A percentile compares a stretch with the other conserved stretches of the same genome.
These are phyloP conservation scores for Pythium myriotylum DNA, from an alignment of 352 stramenopile genomes.

Conservation along the genomic window DNA sequence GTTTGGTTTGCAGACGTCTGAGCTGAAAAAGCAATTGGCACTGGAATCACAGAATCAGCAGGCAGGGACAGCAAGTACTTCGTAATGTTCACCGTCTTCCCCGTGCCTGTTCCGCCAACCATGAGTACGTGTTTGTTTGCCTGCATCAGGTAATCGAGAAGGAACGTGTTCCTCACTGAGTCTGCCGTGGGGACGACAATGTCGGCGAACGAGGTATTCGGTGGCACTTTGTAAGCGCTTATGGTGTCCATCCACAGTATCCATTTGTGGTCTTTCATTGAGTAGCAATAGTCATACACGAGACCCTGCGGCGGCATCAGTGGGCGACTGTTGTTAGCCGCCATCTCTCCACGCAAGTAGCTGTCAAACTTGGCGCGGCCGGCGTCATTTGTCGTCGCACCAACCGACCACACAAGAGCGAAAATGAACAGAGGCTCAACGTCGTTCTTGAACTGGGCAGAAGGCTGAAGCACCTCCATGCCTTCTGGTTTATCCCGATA, in stretches of 20 bases:
- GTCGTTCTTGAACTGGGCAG: constrained; percentile 73
- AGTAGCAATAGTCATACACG: constrained; percentile 93
- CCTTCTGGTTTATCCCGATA: constrained; percentile 62
- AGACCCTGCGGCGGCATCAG: constrained; percentile 60
- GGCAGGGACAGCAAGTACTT: constrained; percentile 87
- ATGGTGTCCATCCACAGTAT: constrained; percentile 94
- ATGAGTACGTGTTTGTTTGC: constrained; percentile 93
- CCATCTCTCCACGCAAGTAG: constrained; percentile 88
- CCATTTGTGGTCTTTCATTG: constrained; percentile 89
- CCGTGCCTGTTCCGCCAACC: constrained; percentile 93
- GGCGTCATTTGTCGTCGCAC: constrained; percentile 88
- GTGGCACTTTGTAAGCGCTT: constrained; percentile 70
- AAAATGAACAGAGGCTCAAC: constrained; percentile 92
- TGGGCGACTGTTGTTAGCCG: constrained; percentile 58
- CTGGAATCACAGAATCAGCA: constrained; percentile 87
- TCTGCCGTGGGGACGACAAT: constrained; percentile 94
- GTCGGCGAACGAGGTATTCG: constrained; percentile 83
- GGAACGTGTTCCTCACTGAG: constrained; percentile 92
- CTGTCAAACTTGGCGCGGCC: constrained; percentile 88
- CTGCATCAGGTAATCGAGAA: constrained; percentile 87
- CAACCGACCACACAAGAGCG: constrained; percentile 91
- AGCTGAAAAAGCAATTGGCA: constrained; percentile 92
- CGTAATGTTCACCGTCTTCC: constrained; percentile 95
- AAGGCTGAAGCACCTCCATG: constrained; percentile 46
- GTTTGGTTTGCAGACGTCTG: constrained; percentile 94